A percentile compares a stretch with the other conserved stretches of the same genome.
Evolutionary conservation across 2,329 filamentous ascomycete genomes (phyloP).

Genomic region (Apiospora arundinis): DNA sequence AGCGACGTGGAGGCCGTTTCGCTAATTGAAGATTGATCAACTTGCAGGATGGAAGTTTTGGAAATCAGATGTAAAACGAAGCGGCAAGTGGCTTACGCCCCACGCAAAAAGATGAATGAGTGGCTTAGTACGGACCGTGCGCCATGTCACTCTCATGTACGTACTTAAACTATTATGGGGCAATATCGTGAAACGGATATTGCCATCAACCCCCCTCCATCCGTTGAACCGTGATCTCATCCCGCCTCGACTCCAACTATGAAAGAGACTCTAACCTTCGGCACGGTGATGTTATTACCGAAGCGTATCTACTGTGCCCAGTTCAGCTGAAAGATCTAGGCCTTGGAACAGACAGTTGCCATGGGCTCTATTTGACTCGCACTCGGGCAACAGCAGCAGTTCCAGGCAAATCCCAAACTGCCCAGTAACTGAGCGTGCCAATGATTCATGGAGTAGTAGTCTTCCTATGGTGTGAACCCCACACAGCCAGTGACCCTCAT

Average conservation of each 20-base stretch:
- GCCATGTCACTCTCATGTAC: background rate
- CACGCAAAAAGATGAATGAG: background rate
- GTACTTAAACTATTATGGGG: background rate
- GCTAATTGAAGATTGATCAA: background rate
- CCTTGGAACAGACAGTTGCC: background rate
- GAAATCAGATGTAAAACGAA: background rate
- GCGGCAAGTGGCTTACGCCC: background rate
- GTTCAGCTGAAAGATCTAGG: background rate
- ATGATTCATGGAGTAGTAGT: constrained; percentile 1
- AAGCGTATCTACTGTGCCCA: background rate
- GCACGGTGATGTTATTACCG: background rate
- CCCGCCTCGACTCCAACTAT: background rate
- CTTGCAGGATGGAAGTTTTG: background rate
- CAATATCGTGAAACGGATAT: background rate
- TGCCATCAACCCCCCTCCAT: background rate
- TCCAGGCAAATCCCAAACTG: background rate
- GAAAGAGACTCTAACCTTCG: constrained; percentile 7
- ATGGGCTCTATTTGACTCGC: constrained; percentile 1
- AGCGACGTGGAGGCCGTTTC: constrained; percentile 4
- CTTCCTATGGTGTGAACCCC: constrained; percentile 5
- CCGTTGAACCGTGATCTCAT: too few relatives aligned
- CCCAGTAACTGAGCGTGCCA: background rate
- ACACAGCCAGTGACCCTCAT: background rate
- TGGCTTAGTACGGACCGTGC: background rate
- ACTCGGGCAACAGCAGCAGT: too few relatives aligned